Evolutionary conservation across 108 stramenopile genomes (phyloP).

Genomic region (Aurantiochytrium sp.): DNA sequence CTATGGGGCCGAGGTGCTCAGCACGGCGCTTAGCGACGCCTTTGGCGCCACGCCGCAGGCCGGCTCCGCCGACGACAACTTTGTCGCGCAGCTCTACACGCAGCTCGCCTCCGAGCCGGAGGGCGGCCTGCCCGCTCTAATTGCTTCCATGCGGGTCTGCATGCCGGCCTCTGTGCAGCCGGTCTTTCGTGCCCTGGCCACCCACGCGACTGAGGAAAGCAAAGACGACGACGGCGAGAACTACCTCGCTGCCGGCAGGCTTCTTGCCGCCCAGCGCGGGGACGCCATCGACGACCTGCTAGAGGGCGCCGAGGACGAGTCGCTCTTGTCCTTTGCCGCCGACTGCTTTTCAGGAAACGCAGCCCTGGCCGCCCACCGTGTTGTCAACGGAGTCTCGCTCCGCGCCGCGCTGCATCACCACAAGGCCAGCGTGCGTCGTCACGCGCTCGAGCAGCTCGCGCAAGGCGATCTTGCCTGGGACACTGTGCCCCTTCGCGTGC

Average conservation of each 20-base stretch:
- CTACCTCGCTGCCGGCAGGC: not conserved
- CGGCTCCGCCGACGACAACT: not conserved
- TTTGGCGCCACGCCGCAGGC: not conserved
- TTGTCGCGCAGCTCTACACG: not conserved
- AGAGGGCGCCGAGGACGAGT: not conserved
- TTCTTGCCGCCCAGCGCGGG: not conserved
- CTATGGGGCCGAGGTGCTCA: not conserved
- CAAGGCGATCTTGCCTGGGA: not conserved
- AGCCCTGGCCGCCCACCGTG: not conserved
- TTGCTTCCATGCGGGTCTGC: not conserved
- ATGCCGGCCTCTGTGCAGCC: not conserved
- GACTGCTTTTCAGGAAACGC: not conserved
- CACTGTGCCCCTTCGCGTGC: not conserved
- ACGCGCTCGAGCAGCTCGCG: constrained; percentile 2
- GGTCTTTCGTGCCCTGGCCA: not conserved
- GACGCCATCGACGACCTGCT: not conserved
- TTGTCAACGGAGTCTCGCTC: not conserved
- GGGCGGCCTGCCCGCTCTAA: not conserved
- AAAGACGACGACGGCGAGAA: not conserved
- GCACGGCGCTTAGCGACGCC: not conserved
- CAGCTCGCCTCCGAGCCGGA: not conserved
- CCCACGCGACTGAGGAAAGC: not conserved
- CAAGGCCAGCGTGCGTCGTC: not conserved
- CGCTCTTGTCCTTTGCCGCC: not conserved
- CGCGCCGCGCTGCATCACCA: not conserved